phyloP scores from a whole-genome alignment of 306 rosid genomes.

The Inga laurina region DNA sequence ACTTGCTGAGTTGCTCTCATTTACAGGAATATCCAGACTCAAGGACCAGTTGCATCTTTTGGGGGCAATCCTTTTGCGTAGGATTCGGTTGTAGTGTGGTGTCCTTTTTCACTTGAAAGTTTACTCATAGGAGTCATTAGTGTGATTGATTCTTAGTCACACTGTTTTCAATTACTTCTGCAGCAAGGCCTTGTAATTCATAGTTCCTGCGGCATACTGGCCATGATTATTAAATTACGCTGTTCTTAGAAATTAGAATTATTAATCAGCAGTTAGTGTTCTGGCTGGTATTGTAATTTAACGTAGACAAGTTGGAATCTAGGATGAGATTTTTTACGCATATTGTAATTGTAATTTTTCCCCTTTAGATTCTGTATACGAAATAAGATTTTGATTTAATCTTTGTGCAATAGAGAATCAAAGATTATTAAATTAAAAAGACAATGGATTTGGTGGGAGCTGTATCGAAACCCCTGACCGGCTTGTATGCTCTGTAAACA shows the following conservation, averaged over 20 bases:
- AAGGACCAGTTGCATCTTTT: constrained; percentile 63
- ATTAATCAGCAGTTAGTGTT: constrained; percentile 4
- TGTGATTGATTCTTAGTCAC: constrained; percentile 22
- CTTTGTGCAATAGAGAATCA: not conserved
- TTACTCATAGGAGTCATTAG: constrained; percentile 1
- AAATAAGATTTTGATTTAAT: not conserved
- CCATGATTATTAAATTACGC: not conserved
- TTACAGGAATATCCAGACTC: constrained; percentile 66
- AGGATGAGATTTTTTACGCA: not conserved
- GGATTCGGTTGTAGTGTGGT: constrained; percentile 24
- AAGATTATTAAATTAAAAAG: not conserved
- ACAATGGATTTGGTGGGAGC: not conserved
- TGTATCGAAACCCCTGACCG: not conserved
- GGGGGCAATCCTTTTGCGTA: constrained; percentile 97
- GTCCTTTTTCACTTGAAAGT: constrained; percentile 14
- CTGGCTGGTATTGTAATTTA: constrained; percentile 6
- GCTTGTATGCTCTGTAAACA: not conserved
- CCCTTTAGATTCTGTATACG: not conserved
- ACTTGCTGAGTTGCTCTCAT: constrained; percentile 27
- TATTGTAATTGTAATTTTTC: not conserved
- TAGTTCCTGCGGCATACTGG: not conserved
- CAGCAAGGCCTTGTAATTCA: constrained; percentile 27
- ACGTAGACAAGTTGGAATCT: constrained; percentile 2
- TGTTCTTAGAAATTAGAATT: not conserved
- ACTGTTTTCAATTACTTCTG: constrained; percentile 30